phyloP scores from a whole-genome alignment of 148 eudicot species.

The Rhododendron ovatum region DNA sequence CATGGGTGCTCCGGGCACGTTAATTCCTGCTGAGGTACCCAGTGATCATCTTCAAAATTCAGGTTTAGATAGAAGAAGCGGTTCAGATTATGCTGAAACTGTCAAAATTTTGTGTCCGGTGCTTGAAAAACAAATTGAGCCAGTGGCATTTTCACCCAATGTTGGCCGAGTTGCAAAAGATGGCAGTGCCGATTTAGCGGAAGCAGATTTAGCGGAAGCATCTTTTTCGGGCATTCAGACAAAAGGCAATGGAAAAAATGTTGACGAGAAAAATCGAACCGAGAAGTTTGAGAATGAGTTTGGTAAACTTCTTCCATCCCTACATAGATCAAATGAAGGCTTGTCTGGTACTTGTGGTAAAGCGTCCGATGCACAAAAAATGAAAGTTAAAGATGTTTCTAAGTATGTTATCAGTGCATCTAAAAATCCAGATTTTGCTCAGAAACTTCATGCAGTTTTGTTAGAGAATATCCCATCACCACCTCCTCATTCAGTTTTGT shows the following conservation, averaged over 20 bases:
- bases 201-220: conserved; percentile 30
- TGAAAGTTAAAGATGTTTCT: conserved; percentile 67
- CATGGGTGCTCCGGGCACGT: conserved; percentile 96
- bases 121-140: conserved; percentile 34
- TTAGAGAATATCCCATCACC: conserved; percentile 40
- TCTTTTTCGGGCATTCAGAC: conserved; percentile 18
- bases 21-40: conserved; percentile 94
- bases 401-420: conserved; percentile 71
- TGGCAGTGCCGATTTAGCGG: conserved; percentile 28
- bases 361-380: conserved; percentile 49
- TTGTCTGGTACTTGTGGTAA: conserved; percentile 27
- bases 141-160: conserved; percentile 28
- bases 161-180: conserved; percentile 27
- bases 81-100: conserved; percentile 37
- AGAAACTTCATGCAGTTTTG: conserved; percentile 67
- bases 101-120: conserved; percentile 33
- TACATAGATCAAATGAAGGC: conserved; percentile 26
- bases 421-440: conserved; percentile 73
- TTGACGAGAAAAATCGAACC: conserved; percentile 25
- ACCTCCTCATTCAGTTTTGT: neutral
- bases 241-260: conserved; percentile 23
- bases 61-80: conserved; percentile 45
- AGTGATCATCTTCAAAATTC: conserved; percentile 56
- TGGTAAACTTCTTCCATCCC: conserved; percentile 38
- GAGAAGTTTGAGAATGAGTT: conserved; percentile 38